phyloP scores from a whole-genome alignment of 352 stramenopile species.

The Globisporangium recalcitrans region DNA sequence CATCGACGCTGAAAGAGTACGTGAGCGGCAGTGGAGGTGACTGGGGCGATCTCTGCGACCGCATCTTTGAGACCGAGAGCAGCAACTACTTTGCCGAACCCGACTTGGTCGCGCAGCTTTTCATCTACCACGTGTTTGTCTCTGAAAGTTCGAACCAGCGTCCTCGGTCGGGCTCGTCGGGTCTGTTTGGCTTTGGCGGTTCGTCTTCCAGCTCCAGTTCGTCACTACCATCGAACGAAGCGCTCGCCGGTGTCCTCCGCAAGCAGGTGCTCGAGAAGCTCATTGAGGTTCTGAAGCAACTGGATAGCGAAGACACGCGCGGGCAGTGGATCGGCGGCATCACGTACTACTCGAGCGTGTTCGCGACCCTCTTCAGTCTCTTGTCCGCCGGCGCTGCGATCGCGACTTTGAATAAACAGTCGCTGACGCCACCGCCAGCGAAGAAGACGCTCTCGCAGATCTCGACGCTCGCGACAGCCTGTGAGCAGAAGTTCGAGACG shows the following conservation, averaged over 20 bases:
- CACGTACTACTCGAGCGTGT: conserved; percentile 63
- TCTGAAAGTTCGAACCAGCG: conserved; percentile 3
- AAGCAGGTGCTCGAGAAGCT: conserved; percentile 29
- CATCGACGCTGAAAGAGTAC: conserved; percentile 38
- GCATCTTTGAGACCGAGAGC: conserved; percentile 78
- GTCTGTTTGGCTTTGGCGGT: conserved; percentile 7
- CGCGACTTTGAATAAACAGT: conserved; percentile 15
- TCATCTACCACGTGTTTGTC: conserved; percentile 36
- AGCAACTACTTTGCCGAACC: conserved; percentile 72
- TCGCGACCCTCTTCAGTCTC: conserved; percentile 46
- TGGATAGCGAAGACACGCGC: conserved; percentile 8
- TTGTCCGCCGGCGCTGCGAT: conserved; percentile 37
- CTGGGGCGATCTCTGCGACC: conserved; percentile 50
- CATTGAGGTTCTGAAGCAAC: conserved; percentile 10
- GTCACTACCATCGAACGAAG: not conserved
- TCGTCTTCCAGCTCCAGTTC: not conserved
- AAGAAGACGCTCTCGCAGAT: conserved; percentile 16
- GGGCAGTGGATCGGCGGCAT: conserved; percentile 56
- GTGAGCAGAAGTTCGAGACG: conserved; percentile 23
- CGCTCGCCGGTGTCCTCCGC: conserved; percentile 18
- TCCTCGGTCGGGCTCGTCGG: conserved; percentile 7
- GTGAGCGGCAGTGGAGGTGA: conserved; percentile 19
- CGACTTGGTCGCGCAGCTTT: conserved; percentile 59
- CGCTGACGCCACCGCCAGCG: not conserved
- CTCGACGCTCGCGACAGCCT: conserved; percentile 4